Evolutionary conservation across 2,329 filamentous ascomycete species (phyloP), one percentile per base, ranked within the genome.

Genomic region (Xylaria sp.): DNA sequence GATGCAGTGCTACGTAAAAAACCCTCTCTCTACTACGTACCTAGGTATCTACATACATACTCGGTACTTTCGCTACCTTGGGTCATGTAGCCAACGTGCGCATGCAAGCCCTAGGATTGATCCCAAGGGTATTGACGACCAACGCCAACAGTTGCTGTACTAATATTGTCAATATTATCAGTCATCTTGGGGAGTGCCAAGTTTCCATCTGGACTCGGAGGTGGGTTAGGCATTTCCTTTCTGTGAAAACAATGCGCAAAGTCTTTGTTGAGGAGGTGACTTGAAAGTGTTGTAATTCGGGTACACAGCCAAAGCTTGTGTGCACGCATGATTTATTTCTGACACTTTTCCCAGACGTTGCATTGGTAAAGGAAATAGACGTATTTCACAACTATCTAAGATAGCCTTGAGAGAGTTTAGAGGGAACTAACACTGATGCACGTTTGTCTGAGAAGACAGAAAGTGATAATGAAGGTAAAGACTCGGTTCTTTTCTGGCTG

Each of bases 1-100:
- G 50, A 55, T 54, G 39, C n/a, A 37, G 48, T 52, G 52, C 46
- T 23, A 62, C 28, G 8, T 34, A 55, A 37, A 55, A 41, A 41
- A 57, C n/a, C 23, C 23, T 28, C 23, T 28, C 23, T 28, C 25
- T 52, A 8, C 23, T 28, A 4, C 28, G 5, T 28, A 28, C 3
- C 2, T 28, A 28, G 1, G 1, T 28, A 28, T 3, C 1, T 28
- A 28, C 28, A 28, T 6, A 28, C 2, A 4, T 28, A 28, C 28
- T 28, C 3, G 28, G 1, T 52, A 2, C 15, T 18, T n/a, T 52
- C 28, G 50, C 18, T 56, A 20, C 3, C 28, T 28, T 28, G 28
- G 34, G 32, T 23, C 32, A 39, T 39, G 18, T 10, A 20, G 13
- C n/a, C 39, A 56, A 56, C 54, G 54, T 56, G 54, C 32, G n/a